Evolutionary conservation across 2,329 filamentous ascomycete species (phyloP), one percentile per base, ranked within the genome.

Genomic region (Polychaeton citri): DNA sequence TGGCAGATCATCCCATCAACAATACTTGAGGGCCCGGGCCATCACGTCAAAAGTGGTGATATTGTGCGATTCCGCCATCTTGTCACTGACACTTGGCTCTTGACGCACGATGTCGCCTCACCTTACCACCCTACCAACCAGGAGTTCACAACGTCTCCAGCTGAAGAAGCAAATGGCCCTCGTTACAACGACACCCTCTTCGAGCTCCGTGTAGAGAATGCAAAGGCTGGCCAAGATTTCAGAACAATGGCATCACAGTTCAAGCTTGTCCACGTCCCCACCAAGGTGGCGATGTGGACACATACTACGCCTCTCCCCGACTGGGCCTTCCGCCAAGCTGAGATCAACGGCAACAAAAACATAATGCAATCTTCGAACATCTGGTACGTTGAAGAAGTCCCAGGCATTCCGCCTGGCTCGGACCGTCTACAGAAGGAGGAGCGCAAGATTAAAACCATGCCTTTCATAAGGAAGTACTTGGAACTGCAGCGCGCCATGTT

Each of bases 331-430:
- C 90, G 92, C 60, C 90, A 98, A 61, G 88, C 93, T 53, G 90
- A 98, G 59, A 95, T 98, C 68, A 98, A 98, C 60, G 90, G 90
- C 41, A 98, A 98, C 71, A 98, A 98, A 74, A 92, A 94, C 57
- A 67, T 92, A 36, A 69, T 77, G 19, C 82, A 88, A 43, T 79
- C 81, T 55, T 94, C 85, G 58, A 98, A 98, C 58, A 71, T 94
- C 43, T 98, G 90, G 90, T 79, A 81, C 48, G 81, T 87, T 10
- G 90, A 98, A 51, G 84, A 93, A 44, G 82, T 96, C 35, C 74
- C 83, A n/a, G 86, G 79, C 7, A 64, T 96, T 32, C 66, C 79
- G 2, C 67, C 61, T 4, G 84, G 85, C 47, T 76, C 79, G 48
- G 68, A 72, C 26, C 84, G 90, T 39, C 74, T 84, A 43, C 64